Conservation (phyloP, 1,139 yeast species). For the Suhomyces guaymorum region DNA sequence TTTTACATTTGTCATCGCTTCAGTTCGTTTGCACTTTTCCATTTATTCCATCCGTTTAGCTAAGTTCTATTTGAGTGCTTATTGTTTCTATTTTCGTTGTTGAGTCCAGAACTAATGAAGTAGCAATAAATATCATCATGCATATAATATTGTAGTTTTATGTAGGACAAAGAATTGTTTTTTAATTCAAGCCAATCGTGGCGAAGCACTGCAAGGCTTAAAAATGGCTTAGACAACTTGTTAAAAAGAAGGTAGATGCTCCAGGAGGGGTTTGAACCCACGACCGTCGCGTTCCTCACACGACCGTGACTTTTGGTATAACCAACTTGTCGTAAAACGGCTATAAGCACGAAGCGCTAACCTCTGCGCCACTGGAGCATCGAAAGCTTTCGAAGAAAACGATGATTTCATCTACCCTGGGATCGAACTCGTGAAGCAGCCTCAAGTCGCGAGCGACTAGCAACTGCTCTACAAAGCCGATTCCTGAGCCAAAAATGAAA, state of each 20-base stretch:
- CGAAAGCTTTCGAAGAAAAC: neutral
- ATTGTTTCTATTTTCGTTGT: too few relatives aligned
- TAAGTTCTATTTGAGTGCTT: too few relatives aligned
- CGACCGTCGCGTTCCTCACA: constrained; percentile 62
- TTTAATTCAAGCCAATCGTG: too few relatives aligned
- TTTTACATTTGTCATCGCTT: constrained; percentile 4
- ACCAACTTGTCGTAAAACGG: constrained; percentile 50
- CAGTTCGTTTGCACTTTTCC: constrained; percentile 7
- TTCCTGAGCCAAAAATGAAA: constrained; percentile 8
- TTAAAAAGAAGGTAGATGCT: constrained; percentile 46
- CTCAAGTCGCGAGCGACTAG: neutral
- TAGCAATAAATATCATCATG: too few relatives aligned
- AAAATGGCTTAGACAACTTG: too few relatives aligned
- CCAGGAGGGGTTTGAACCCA: constrained; percentile 60
- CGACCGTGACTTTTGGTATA: constrained; percentile 56
- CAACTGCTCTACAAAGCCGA: constrained; percentile 8
- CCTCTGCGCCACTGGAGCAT: constrained; percentile 42
- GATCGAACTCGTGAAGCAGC: constrained; percentile 6
- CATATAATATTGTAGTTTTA: too few relatives aligned
- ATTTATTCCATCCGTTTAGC: neutral
- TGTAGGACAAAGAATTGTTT: too few relatives aligned
- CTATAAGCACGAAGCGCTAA: constrained; percentile 59
- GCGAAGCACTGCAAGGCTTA: too few relatives aligned
- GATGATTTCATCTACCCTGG: constrained; percentile 7
- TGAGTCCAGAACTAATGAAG: constrained; percentile 5